Percentiles rank a stretch among this genome's conserved stretches.
Evolutionary conservation across 1,139 yeast species (phyloP).

Genomic region (Taphrina flavorubra): DNA sequence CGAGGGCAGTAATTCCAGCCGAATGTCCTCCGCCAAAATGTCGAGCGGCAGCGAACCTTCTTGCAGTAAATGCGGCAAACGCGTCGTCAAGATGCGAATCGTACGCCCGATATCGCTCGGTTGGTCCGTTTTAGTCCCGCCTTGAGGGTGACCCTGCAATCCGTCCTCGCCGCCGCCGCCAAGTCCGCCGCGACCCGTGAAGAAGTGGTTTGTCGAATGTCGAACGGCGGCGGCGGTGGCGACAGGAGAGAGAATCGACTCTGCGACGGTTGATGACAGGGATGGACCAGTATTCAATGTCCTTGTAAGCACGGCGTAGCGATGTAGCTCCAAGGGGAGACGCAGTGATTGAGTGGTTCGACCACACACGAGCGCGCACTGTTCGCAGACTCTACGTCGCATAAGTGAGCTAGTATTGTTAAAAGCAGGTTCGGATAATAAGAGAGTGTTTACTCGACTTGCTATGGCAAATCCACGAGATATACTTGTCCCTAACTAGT

Average conservation of each 20-base stretch:
- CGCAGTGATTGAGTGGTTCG: not conserved
- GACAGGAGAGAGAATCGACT: too few species aligned
- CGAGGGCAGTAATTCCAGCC: conserved; percentile 32
- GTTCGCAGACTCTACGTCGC: not conserved
- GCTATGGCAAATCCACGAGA: too few species aligned
- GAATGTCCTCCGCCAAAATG: conserved; percentile 17
- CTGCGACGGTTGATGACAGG: too few species aligned
- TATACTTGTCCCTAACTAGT: too few species aligned
- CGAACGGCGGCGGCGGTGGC: too few species aligned
- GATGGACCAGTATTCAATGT: too few species aligned
- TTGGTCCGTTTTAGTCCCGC: not conserved
- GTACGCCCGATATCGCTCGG: conserved; percentile 29
- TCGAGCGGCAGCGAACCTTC: conserved; percentile 33
- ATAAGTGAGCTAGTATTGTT: not conserved
- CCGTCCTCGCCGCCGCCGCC: too few species aligned
- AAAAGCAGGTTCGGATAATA: too few species aligned
- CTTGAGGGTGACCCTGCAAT: too few species aligned
- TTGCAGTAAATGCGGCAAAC: conserved; percentile 18
- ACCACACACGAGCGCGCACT: not conserved
- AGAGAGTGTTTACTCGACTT: too few species aligned
- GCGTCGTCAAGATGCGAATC: conserved; percentile 31
- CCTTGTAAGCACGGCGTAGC: too few species aligned
- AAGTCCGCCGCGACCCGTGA: not conserved
- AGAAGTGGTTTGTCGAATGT: not conserved
- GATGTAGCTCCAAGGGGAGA: too few species aligned